phyloP scores from a whole-genome alignment of 176 grass and related monocot species.

The Eremochloa ophiuroides region DNA sequence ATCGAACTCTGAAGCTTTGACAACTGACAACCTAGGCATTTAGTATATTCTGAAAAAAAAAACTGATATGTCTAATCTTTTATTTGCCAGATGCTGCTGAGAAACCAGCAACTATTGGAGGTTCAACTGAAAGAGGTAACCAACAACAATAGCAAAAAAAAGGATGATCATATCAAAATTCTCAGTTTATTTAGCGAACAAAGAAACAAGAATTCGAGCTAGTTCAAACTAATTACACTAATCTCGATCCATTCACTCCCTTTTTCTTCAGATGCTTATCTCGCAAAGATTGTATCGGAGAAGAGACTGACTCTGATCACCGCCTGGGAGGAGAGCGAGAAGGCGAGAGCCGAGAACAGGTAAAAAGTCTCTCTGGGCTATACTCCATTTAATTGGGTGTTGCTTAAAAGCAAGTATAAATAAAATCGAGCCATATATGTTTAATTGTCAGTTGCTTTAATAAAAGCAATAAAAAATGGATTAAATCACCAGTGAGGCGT shows the following conservation, averaged over 20 bases:
- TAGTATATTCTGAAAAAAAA: neutral
- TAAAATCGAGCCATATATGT: neutral
- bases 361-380: neutral
- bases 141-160: neutral
- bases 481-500: neutral
- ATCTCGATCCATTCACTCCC: neutral
- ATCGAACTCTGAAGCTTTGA: neutral
- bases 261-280: constrained; percentile 43
- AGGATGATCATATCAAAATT: neutral
- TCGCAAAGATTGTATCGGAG: constrained; percentile 47
- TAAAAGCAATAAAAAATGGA: neutral
- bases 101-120: constrained; percentile 8
- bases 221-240: neutral
- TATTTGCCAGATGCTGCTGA: constrained; percentile 27
- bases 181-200: neutral
- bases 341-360: constrained; percentile 69
- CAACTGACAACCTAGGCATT: neutral
- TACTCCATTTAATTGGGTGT: neutral
- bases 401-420: constrained; percentile 25
- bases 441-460: neutral
- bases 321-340: constrained; percentile 70
- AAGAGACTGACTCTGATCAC: constrained; percentile 56
- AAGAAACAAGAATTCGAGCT: neutral
- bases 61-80: neutral
- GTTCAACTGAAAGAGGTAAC: constrained; percentile 53